phyloP scores from a whole-genome alignment of 306 rosid species.

The Gynostemma pentaphyllum region DNA sequence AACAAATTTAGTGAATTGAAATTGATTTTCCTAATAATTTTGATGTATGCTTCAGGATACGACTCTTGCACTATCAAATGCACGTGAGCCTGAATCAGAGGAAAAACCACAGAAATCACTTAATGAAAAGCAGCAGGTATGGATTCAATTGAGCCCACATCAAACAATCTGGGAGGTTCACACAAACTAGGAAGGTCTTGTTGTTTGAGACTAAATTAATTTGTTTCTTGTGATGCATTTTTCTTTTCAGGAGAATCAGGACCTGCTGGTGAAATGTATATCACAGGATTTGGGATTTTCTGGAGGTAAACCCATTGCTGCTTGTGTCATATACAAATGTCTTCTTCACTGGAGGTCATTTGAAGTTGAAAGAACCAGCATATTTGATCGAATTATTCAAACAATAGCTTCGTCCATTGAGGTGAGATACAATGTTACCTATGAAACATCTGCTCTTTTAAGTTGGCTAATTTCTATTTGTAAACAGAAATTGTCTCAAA shows the following conservation, averaged over 20 bases:
- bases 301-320: conserved; percentile 90
- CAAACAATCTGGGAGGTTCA: conserved; percentile 13
- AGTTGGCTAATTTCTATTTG: conserved; percentile 2
- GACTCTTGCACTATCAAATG: conserved; percentile 62
- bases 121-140: conserved; percentile 94
- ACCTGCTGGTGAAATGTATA: conserved; percentile 69
- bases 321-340: conserved; percentile 89
- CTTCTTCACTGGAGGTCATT: conserved; percentile 99
- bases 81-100: conserved; percentile 95
- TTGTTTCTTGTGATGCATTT: conserved; percentile 15
- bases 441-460: neutral
- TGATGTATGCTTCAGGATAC: conserved; percentile 42
- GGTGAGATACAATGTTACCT: conserved; percentile 32
- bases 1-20: neutral
- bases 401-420: conserved; percentile 91
- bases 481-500: too few relatives aligned
- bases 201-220: conserved; percentile 12
- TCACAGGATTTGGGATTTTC: conserved; percentile 96
- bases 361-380: conserved; percentile 95
- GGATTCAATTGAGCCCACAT: conserved; percentile 19
- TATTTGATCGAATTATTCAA: conserved; percentile 93
- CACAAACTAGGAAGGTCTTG: conserved; percentile 13
- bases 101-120: conserved; percentile 97
- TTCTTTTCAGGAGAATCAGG: conserved; percentile 90
- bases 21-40: neutral